Evolutionary conservation across 164 flowering plant genomes (phyloP).

Genomic region (Vitis amurensis): DNA sequence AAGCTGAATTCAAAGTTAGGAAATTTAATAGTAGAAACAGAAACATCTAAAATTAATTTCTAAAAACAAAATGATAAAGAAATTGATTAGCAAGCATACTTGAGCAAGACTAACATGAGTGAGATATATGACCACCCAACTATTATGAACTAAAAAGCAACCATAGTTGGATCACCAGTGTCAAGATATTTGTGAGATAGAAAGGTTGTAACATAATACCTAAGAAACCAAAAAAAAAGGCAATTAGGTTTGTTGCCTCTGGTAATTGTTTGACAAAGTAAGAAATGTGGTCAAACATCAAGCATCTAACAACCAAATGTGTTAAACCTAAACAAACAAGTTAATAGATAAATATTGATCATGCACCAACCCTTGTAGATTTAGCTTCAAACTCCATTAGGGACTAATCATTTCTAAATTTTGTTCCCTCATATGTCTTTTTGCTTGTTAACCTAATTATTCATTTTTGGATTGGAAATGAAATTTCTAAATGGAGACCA

Average conservation of each 20-base stretch:
- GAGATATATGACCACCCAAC: background rate
- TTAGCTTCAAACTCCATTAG: conserved; percentile 82
- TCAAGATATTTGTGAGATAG: conserved; percentile 69
- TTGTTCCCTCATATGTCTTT: too few relatives aligned
- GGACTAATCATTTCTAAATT: conserved; percentile 10
- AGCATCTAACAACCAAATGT: background rate
- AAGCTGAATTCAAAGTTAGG: too few relatives aligned
- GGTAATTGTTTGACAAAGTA: background rate
- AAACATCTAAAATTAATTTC: too few relatives aligned
- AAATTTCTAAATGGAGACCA: too few relatives aligned
- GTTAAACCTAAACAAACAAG: background rate
- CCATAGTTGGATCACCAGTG: conserved; percentile 57
- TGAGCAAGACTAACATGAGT: background rate
- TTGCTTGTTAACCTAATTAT: too few relatives aligned
- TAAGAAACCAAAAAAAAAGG: conserved; percentile 21
- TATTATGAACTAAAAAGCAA: background rate
- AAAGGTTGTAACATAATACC: conserved; percentile 87
- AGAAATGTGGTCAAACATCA: background rate
- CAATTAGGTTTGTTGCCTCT: conserved; percentile 3
- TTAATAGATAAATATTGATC: conserved; percentile 39
- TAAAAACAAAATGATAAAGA: too few relatives aligned
- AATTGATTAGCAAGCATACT: background rate
- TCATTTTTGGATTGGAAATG: too few relatives aligned
- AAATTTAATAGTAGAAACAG: too few relatives aligned
- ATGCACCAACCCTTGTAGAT: conserved; percentile 91